Conservation (phyloP, 2,329 filamentous ascomycete species). For the Talaromyces albobiverticillius region DNA sequence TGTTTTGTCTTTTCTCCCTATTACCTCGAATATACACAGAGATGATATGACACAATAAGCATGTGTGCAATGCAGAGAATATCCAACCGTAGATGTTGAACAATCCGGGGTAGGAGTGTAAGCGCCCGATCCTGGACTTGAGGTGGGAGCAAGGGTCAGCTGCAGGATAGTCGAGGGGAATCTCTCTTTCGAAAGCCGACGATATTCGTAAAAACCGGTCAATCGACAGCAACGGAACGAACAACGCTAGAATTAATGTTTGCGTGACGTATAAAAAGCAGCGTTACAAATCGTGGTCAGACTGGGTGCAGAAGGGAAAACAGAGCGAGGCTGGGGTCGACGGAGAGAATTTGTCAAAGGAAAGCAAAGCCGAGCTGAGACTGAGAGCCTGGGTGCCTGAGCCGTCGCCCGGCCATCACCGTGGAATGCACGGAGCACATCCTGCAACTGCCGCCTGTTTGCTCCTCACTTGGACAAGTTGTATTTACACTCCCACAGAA, state of each 20-base stretch:
- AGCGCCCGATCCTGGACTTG: neutral
- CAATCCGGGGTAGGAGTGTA: neutral
- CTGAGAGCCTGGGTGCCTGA: conserved; percentile 5
- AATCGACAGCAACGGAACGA: neutral
- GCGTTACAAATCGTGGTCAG: neutral
- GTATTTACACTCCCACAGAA: too few relatives aligned
- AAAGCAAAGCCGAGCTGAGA: neutral
- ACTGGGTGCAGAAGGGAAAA: neutral
- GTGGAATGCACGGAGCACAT: conserved; percentile 6
- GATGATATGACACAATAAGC: neutral
- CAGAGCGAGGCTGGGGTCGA: conserved; percentile 1
- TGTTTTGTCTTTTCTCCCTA: neutral
- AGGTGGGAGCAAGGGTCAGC: conserved; percentile 10
- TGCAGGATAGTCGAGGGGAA: neutral
- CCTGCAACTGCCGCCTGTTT: neutral
- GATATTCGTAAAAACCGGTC: neutral
- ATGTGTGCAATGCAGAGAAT: neutral
- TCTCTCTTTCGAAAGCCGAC: neutral
- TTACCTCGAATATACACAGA: neutral
- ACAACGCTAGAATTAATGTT: neutral
- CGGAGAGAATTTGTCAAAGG: conserved; percentile 2
- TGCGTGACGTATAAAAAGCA: neutral
- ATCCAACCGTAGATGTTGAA: too few relatives aligned
- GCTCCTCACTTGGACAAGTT: too few relatives aligned
- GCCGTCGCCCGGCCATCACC: conserved; percentile 8